These are phyloP conservation scores for Trichosporon faecale DNA, from an alignment of 1,284 basidiomycete species.

Conservation along the genomic window DNA sequence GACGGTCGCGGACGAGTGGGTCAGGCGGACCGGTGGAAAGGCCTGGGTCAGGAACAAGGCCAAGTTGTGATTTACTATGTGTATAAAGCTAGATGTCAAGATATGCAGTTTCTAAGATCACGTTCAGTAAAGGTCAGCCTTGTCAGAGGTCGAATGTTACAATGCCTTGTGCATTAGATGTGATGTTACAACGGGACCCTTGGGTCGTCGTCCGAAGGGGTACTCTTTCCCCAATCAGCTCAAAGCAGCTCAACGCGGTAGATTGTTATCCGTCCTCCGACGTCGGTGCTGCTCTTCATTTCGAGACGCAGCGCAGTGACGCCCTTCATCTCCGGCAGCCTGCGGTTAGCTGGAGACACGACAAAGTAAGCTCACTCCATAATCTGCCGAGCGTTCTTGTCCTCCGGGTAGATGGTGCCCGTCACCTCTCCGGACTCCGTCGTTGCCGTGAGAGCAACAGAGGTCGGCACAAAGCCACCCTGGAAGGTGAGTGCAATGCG, in stretches of 20 bases:
- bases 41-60: slow-evolving; percentile 8
- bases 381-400: slow-evolving; percentile 47
- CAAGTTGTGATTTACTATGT: slow-evolving; percentile 3
- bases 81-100: background rate
- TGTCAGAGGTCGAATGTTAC: background rate
- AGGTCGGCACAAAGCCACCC: slow-evolving; percentile 50
- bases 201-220: background rate
- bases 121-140: background rate
- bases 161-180: slow-evolving; percentile 6
- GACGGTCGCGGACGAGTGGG: slow-evolving; percentile 19
- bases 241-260: slow-evolving; percentile 45
- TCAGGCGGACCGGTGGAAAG: slow-evolving; percentile 3
- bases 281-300: slow-evolving; percentile 50
- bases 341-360: slow-evolving; percentile 11
- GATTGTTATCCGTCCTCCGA: slow-evolving; percentile 50
- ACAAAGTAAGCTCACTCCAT: slow-evolving; percentile 41
- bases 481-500: slow-evolving; percentile 50
- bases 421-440: slow-evolving; percentile 36
- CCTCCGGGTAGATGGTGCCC: slow-evolving; percentile 49
- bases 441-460: slow-evolving; percentile 26
- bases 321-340: slow-evolving; percentile 1
- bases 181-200: background rate
- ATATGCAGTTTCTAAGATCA: background rate
- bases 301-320: slow-evolving; percentile 31
- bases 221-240: background rate